Base-by-base conservation (phyloP, 148 eudicot genomes). In the Vaccinium myrtillus region DNA sequence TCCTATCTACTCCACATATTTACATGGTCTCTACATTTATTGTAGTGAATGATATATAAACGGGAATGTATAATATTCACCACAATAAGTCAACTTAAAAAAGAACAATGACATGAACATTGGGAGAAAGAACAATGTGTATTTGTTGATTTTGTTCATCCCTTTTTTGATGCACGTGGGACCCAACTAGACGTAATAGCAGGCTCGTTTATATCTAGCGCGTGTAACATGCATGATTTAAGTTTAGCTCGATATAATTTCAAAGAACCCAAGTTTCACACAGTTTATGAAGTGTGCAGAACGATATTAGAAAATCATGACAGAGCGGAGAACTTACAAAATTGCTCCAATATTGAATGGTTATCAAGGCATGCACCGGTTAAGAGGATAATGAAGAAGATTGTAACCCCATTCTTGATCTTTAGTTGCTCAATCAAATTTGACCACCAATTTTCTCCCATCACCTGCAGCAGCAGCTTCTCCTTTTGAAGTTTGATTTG, bases 341-440 rank as follows among this genome's bases (percentile, higher is more conserved):
- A 84, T 87, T 88, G 63, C 90, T 84, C 84, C 88, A 90, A 23
- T 86, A 36, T 36, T 36, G 87, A 12, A 90, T 90, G 63, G 88
- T 87, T 2, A 43, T 5, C 46, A 87, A 83, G 67, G 90, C 93
- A n/a, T n/a, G n/a, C n/a, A 4, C 83, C 75, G 65, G 85, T n/a
- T 71, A 90, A 82, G n/a, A 94, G 83, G 61, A 90, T 76, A 25
- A 86, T 75, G 32, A 91, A 89, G 77, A 90, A 84, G 50, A 91
- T 53, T 61, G 74, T 19, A 69, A 81, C 50, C 3, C 21, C n/a
- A 73, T 73, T 73, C 76, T 73, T 73, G 48, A 32, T 32, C 49
- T 13, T 73, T 18, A 32, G 77, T 8, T 2, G 10, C 49, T 39
- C 77, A 16, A 32, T 15, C 77, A 16, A 8, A 7, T 39, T 73